Evolutionary conservation across 2,329 filamentous ascomycete species (phyloP), one percentile per base, ranked within the genome.

Genomic region (Myrmaecium sp.): DNA sequence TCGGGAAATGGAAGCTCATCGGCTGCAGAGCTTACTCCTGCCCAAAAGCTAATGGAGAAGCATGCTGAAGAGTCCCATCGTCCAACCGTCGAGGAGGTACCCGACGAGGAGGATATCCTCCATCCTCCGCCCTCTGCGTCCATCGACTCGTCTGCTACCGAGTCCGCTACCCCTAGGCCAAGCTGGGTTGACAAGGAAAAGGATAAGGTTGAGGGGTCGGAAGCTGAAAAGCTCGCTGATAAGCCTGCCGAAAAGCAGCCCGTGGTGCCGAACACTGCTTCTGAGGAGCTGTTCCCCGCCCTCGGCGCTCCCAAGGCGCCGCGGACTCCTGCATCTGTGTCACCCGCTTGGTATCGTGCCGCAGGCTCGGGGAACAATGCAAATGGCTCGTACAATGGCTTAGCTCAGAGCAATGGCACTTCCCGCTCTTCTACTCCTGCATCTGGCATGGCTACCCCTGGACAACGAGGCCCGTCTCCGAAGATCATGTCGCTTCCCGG

Each of bases 201-300:
- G n/a, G n/a, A n/a, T n/a, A n/a, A n/a, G n/a, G 54, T n/a, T n/a
- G n/a, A n/a, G n/a, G n/a, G n/a, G n/a, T 57, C 62, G 13, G 49
- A 64, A 41, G 69, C 69, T 33, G 56, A 68, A 27, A 80, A 77
- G 53, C 64, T 69, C 33, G 67, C 69, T 23, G 70, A 67, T 28
- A 82, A 80, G 59, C 38, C 42, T 16, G 35, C 37, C 26, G 44
- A 37, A 34, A 33, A 38, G 17, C 34, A 26, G 16, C 41, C 62
- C 27, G 58, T 94, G 34, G n/a, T n/a, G n/a, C n/a, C n/a, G n/a
- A 81, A 95, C 52, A 84, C 81, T 12, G 68, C 80, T 44, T 92
- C 81, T 11, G 79, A 91, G 46, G 84, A 95, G 54, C 62, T 80
- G 32, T 98, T 98, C 64, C 89, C 89, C n/a, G 74, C 84, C 40